Conservation (phyloP, 73 alveolate genomes). For the Paramecium octaurelia region DNA sequence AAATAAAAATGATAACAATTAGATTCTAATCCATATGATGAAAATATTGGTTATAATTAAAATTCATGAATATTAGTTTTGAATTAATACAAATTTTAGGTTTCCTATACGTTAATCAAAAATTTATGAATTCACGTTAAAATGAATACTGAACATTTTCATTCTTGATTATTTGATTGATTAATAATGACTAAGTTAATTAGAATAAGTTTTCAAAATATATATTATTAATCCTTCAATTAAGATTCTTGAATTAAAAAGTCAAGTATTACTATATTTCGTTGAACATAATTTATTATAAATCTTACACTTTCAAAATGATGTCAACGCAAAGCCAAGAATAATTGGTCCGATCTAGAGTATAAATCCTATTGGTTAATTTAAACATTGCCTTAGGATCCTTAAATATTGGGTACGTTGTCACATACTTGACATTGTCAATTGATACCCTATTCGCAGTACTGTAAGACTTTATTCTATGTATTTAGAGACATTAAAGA, state of each 20-base stretch:
- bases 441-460: not conserved
- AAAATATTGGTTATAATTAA: no score
- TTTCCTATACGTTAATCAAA: no score
- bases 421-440: conserved; percentile 16
- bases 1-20: no score
- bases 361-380: not conserved
- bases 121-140: not conserved
- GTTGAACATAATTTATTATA: not conserved
- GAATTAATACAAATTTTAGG: no score
- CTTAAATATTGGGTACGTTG: conserved; percentile 26
- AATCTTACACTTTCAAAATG: not conserved
- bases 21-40: not conserved
- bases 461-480: not conserved
- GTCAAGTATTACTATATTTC: not conserved
- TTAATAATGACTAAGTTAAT: not conserved
- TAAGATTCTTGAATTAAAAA: not conserved
- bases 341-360: not conserved
- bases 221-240: no score
- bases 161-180: not conserved
- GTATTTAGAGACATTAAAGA: not conserved
- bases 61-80: no score
- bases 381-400: not conserved
- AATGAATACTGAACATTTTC: no score
- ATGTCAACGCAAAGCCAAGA: not conserved
- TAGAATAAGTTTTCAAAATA: not conserved